A percentile compares a stretch with the other conserved stretches of the same genome.
Conservation (phyloP, 371 early-diverging fungal species). For the Syncephalis plumigaleata region DNA sequence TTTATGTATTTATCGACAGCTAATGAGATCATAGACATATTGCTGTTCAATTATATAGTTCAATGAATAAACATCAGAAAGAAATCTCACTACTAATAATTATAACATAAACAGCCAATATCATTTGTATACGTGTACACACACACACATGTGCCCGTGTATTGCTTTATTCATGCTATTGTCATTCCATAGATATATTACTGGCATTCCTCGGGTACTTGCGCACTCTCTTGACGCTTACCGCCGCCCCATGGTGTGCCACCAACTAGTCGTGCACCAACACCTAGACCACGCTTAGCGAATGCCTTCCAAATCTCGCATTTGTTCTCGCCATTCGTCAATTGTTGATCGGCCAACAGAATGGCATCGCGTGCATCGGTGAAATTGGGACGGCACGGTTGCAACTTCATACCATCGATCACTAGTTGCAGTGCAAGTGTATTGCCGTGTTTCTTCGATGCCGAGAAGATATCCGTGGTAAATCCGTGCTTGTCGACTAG, state of each 20-base stretch:
- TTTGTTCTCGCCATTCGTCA: constrained; percentile 59
- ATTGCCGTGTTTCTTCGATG: constrained; percentile 43
- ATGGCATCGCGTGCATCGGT: constrained; percentile 89
- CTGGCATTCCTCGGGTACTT: constrained; percentile 25
- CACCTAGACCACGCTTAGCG: constrained; percentile 84
- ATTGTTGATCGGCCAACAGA: constrained; percentile 56
- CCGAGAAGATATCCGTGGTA: constrained; percentile 25
- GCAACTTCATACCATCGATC: constrained; percentile 82
- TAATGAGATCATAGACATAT: no score
- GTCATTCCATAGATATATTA: no score
- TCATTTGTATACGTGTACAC: no score
- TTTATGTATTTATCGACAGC: no score
- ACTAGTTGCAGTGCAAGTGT: constrained; percentile 73
- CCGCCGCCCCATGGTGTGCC: constrained; percentile 44
- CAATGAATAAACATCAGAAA: no score
- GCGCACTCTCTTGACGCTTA: constrained; percentile 35
- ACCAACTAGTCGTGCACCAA: constrained; percentile 37
- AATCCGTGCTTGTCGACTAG: constrained; percentile 52
- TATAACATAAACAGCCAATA: no score
- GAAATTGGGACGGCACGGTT: constrained; percentile 84
- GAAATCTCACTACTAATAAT: no score
- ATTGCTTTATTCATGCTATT: no score
- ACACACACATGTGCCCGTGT: no score
- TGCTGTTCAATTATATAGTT: no score
- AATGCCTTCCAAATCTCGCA: constrained; percentile 84